Conservation (phyloP, 108 stramenopile genomes). For the Nitzschia sp. region DNA sequence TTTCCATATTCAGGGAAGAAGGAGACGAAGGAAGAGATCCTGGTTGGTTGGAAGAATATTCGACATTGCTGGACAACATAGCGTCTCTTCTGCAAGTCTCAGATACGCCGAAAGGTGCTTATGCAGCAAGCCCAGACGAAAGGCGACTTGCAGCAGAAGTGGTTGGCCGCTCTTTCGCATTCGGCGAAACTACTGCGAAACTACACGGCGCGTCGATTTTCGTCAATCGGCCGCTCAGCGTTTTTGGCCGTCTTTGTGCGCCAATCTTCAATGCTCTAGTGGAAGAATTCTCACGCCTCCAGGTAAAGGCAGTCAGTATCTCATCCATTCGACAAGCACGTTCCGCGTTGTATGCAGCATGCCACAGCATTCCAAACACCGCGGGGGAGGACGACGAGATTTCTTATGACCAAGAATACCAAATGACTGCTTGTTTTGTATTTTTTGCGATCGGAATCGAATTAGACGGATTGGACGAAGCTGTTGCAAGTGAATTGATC, state of each 20-base stretch:
- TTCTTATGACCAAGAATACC: neutral
- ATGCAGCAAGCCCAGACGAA: neutral
- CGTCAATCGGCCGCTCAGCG: neutral
- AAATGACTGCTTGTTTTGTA: neutral
- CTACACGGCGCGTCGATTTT: neutral
- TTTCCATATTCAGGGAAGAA: neutral
- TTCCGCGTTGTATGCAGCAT: conserved; percentile 1
- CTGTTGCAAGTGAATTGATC: neutral
- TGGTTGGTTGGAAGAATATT: no score
- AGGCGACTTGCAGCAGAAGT: conserved; percentile 15
- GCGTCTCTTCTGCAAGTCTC: no score
- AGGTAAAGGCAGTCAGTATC: neutral
- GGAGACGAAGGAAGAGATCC: no score
- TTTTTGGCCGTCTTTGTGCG: neutral
- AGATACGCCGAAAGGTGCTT: no score
- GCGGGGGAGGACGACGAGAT: neutral
- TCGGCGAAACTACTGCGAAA: neutral
- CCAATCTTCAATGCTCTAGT: neutral
- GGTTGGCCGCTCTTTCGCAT: neutral
- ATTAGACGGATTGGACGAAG: neutral
- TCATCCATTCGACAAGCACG: neutral
- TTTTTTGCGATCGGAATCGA: neutral
- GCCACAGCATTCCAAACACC: neutral
- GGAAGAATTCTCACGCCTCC: neutral
- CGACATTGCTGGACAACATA: no score